A percentile compares a stretch with the other conserved stretches of the same genome.
These are phyloP conservation scores for Candida corydali DNA, from an alignment of 805 yeast species.

Conservation along the genomic window DNA sequence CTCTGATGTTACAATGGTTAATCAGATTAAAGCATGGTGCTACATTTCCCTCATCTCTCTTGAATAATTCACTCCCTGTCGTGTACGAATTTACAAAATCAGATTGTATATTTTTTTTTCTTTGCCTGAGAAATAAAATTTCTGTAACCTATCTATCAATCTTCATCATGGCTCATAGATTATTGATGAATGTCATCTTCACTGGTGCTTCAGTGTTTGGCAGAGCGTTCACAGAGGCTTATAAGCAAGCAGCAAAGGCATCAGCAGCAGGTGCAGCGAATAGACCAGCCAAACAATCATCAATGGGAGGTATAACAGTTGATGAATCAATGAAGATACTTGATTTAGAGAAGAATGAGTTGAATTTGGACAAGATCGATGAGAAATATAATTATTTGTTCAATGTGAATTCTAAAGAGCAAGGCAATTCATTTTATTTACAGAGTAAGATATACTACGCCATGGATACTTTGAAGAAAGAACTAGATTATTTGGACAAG, in stretches of 20 bases:
- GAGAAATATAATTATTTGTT: constrained; percentile 78
- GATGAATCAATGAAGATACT: constrained; percentile 91
- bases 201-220: constrained; percentile 97
- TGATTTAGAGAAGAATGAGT: constrained; percentile 61
- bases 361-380: constrained; percentile 56
- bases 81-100: too few relatives aligned
- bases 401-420: constrained; percentile 85
- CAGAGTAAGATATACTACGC: constrained; percentile 94
- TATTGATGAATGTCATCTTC: constrained; percentile 80
- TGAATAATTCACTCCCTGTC: too few relatives aligned
- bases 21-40: constrained; percentile 51
- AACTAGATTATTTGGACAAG: constrained; percentile 57
- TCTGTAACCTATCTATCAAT: background rate
- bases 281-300: constrained; percentile 42
- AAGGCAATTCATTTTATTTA: constrained; percentile 92
- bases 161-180: constrained; percentile 76
- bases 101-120: too few relatives aligned
- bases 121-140: too few relatives aligned
- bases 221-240: constrained; percentile 93
- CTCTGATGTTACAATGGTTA: constrained; percentile 15
- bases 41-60: too few relatives aligned
- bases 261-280: constrained; percentile 61
- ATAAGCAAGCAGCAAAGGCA: constrained; percentile 92
- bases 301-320: constrained; percentile 73
- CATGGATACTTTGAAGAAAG: constrained; percentile 83